phyloP scores from a whole-genome alignment of 176 grass and related monocot genomes.

The Oryza punctata region DNA sequence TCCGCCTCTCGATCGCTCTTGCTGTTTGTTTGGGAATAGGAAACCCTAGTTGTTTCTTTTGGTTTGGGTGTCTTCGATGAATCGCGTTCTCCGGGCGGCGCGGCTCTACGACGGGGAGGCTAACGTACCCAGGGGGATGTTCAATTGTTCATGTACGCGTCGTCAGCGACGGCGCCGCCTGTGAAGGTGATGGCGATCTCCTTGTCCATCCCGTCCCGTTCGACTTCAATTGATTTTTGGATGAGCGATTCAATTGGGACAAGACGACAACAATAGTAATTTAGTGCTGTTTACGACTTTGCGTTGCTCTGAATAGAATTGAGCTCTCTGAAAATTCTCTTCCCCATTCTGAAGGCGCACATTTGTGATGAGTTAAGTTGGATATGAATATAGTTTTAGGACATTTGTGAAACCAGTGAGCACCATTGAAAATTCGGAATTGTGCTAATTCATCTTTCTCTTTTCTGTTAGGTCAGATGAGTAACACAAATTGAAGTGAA shows the following conservation, averaged over 20 bases:
- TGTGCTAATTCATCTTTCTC: neutral
- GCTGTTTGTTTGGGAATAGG: neutral
- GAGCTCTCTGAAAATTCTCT: neutral
- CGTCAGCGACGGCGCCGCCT: conserved; percentile 38
- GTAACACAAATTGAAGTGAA: conserved; percentile 6
- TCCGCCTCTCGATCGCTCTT: neutral
- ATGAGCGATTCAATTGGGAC: neutral
- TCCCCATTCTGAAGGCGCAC: neutral
- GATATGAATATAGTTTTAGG: neutral
- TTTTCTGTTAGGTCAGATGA: conserved; percentile 6
- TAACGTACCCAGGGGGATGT: conserved; percentile 28
- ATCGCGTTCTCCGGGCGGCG: conserved; percentile 36
- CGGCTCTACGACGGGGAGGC: conserved; percentile 57
- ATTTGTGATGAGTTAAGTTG: neutral
- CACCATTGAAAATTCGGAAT: neutral
- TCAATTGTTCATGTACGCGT: conserved; percentile 37
- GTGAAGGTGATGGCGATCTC: conserved; percentile 43
- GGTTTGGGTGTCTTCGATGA: no score
- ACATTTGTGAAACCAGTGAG: neutral
- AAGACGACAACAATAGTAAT: neutral
- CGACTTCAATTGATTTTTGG: neutral
- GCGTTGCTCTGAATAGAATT: neutral
- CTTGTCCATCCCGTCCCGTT: neutral
- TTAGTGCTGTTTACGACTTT: neutral
- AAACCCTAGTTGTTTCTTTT: conserved; percentile 23